Base-by-base conservation (phyloP, 192 early-diverging fungal species). In the Backusella australiensis region DNA sequence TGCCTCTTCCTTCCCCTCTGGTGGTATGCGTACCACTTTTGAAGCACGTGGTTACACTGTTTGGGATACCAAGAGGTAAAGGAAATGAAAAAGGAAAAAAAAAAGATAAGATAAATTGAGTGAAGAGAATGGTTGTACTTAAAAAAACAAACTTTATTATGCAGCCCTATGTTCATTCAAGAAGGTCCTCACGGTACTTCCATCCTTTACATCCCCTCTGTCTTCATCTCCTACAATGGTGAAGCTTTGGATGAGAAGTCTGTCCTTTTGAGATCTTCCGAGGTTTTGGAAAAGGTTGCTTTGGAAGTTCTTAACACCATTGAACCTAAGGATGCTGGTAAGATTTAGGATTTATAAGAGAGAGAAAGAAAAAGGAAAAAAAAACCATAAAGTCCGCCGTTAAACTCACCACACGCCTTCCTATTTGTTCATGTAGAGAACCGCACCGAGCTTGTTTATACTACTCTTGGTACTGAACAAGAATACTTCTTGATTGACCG, bases 31-130 rank as follows among this genome's bases (percentile, higher is more conserved):
- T 78, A 87, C 93, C 63, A 99, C 97, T 71, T 99, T 99, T 80
- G 97, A 99, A 88, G 97, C 96, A 75, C 95, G 96, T 84, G 97
- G 97, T 67, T 99, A 99, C 90, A 99, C 96, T 75, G 94, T 99
- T 84, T 99, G 97, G 97, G 97, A 99, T 85, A 96, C 96, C 35
- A 93, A 78, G 81, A 82, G 81, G 81, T 82, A 75, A 56, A 36
- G 29, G 21, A n/a, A 63, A 32, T 17, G 12, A 67, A 29, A 49
- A 44, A 8, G 26, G 23, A 49, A 34, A 29, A 69, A 69, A 39
- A 17, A 41, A 44, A 39, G 38, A 39, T 56, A 56, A 56, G 19
- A 56, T 56, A 11, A 56, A 21, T 21, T 56, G 53, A 21, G 19
- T n/a, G 21, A 9, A 32, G 32, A 21, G 21, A 53, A 23, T 23